phyloP scores from a whole-genome alignment of 805 yeast species.

The Ogataea zsoltii region DNA sequence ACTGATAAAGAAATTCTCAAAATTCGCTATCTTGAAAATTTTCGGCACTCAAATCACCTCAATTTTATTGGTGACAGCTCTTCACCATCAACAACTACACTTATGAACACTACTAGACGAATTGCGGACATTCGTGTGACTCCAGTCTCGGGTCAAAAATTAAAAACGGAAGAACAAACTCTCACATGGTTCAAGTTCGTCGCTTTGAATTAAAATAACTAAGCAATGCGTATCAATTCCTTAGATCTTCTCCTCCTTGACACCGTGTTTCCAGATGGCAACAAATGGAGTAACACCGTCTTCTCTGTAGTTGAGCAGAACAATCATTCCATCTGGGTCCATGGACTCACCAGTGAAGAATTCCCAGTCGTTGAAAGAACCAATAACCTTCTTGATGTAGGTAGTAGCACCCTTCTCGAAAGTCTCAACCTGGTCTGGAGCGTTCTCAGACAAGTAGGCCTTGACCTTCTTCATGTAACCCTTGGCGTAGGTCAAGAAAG shows the following conservation, averaged over 20 bases:
- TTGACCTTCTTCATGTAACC: slow-evolving; percentile 98
- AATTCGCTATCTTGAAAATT: too few species aligned
- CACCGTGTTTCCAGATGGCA: slow-evolving; percentile 99
- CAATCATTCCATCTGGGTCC: slow-evolving; percentile 99
- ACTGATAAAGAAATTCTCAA: too few species aligned
- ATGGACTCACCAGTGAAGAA: slow-evolving; percentile 99
- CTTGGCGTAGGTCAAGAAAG: slow-evolving; percentile 94
- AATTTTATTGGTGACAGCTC: too few species aligned
- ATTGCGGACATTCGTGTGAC: too few species aligned
- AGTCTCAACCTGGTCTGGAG: slow-evolving; percentile 82
- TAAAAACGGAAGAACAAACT: too few species aligned
- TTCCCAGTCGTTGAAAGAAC: slow-evolving; percentile 98
- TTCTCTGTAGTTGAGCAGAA: slow-evolving; percentile 98
- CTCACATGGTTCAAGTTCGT: too few species aligned
- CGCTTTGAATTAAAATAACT: too few species aligned
- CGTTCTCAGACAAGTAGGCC: slow-evolving; percentile 82
- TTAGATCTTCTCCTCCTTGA: slow-evolving; percentile 86
- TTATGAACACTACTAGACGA: too few species aligned
- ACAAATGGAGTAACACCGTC: slow-evolving; percentile 98
- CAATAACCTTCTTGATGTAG: slow-evolving; percentile 94
- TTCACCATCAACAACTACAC: too few species aligned
- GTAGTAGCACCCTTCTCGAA: slow-evolving; percentile 98
- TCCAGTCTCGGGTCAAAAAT: too few species aligned
- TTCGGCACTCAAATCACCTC: too few species aligned
- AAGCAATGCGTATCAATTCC: slow-evolving; percentile 9